Evolutionary conservation across 2,329 filamentous ascomycete genomes (phyloP), one percentile per base, ranked within the genome.

Genomic region (Curvularia verruculosa): DNA sequence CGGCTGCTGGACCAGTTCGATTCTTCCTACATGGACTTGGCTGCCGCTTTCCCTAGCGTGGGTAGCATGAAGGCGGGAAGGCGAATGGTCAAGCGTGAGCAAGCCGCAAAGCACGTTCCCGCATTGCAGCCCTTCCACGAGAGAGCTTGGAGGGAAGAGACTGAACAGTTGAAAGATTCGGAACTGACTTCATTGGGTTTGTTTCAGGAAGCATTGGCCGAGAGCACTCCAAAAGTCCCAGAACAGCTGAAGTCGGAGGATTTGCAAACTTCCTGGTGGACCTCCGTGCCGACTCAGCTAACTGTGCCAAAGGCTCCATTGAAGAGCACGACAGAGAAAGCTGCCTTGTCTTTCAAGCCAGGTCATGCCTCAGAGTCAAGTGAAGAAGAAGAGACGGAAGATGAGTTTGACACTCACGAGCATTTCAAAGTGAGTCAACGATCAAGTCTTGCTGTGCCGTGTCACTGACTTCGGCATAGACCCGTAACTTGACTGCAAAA

Each of bases 1-100:
- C 85, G 83, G 53, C 73, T 88, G 21, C 78, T 86, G 24, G 85
- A 88, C 65, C 83, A 84, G 58, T 79, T 87, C 47, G 84, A 87
- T 62, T 76, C 78, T 1, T 79, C 83, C 39, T 82, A 83, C 5
- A 75, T 85, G 45, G 84, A 87, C 63, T 69, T 87, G 5, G 81
- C 80, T 15, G 79, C 80, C 10, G 79, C 86, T 2, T 88, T 88
- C 65, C 86, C 85, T 5, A 80, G 81, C 21, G 78, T 80, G 19
- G 77, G 80, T 26, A 80, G 81, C 18, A 61, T 80, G 49, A 83
- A 80, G 49, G 64, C 73, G 23, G 75, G 76, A 36, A 77, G 79
- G 47, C 82, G 79, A 59, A 69, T 71, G 21, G 74, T 78, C 52
- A 77, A 80, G 61, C 75, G 83, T 57, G 75, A 81, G 59, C 82